phyloP scores from a whole-genome alignment of 345 rosid genomes.

The Mercurialis annua region DNA sequence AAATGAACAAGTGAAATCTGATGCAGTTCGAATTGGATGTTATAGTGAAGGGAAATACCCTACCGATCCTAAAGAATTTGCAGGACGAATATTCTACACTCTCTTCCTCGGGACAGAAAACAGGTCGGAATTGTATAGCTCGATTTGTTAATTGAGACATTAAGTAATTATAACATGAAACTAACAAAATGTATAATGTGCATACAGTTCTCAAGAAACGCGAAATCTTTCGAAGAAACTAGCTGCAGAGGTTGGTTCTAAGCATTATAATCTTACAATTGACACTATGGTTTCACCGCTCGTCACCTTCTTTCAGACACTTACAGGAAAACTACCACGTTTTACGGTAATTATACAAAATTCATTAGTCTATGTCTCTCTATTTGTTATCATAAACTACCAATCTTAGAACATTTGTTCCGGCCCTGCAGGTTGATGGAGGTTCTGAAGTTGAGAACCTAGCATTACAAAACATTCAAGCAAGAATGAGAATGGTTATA shows the following conservation, averaged over 20 bases:
- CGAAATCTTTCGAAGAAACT: slow-evolving; percentile 70
- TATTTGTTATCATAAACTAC: background rate
- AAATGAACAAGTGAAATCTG: slow-evolving; percentile 91
- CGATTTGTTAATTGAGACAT: background rate
- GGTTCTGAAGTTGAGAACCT: slow-evolving; percentile 86
- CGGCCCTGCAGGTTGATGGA: slow-evolving; percentile 74
- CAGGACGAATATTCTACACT: slow-evolving; percentile 84
- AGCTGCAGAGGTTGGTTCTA: slow-evolving; percentile 84
- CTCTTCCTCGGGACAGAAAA: slow-evolving; percentile 96
- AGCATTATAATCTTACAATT: slow-evolving; percentile 86
- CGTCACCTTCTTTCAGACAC: slow-evolving; percentile 70
- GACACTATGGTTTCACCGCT: slow-evolving; percentile 78
- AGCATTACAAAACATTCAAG: slow-evolving; percentile 97
- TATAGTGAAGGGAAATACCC: slow-evolving; percentile 71
- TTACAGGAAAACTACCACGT: slow-evolving; percentile 79
- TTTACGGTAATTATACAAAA: slow-evolving; percentile 69
- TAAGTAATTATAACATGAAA: too few relatives aligned
- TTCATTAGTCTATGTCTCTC: too few relatives aligned
- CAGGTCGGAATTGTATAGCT: slow-evolving; percentile 49
- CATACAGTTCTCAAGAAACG: slow-evolving; percentile 71
- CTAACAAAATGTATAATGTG: too few relatives aligned
- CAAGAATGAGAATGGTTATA: slow-evolving; percentile 94
- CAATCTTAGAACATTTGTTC: too few relatives aligned
- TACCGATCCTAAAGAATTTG: slow-evolving; percentile 85
- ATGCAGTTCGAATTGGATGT: slow-evolving; percentile 78